A percentile compares a stretch with the other conserved stretches of the same genome.
These are phyloP conservation scores for Penicillium vulpinum DNA, from an alignment of 2,329 filamentous ascomycete genomes.

Conservation along the genomic window DNA sequence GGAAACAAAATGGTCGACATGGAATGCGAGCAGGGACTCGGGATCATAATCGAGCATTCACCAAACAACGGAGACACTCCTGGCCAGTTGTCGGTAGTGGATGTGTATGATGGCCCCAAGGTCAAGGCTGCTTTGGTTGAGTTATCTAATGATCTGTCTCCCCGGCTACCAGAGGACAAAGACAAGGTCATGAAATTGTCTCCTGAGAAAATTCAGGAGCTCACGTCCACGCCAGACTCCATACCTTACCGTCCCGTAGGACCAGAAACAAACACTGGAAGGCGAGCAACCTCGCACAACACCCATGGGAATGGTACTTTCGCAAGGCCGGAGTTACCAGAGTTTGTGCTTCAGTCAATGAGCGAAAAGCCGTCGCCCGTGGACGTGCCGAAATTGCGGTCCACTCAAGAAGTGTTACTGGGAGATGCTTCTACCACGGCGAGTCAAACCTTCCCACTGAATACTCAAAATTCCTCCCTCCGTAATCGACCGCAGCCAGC, in stretches of 20 bases:
- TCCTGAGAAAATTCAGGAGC: conserved; percentile 55
- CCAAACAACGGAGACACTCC: conserved; percentile 9
- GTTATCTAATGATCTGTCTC: conserved; percentile 27
- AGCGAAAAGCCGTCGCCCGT: conserved; percentile 30
- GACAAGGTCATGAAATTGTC: conserved; percentile 54
- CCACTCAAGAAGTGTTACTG: conserved; percentile 26
- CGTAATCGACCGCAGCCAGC: conserved; percentile 34
- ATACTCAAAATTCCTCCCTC: conserved; percentile 20
- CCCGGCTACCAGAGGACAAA: conserved; percentile 27
- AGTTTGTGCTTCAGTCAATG: conserved; percentile 22
- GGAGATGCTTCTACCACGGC: conserved; percentile 28
- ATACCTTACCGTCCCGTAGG: conserved; percentile 50
- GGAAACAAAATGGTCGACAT: background rate
- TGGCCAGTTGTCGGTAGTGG: conserved; percentile 27
- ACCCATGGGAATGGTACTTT: conserved; percentile 4
- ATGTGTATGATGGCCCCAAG: conserved; percentile 33
- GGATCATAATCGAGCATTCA: conserved; percentile 20
- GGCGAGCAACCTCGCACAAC: conserved; percentile 26
- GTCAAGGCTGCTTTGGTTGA: conserved; percentile 25
- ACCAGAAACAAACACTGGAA: conserved; percentile 21
- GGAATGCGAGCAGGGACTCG: conserved; percentile 19
- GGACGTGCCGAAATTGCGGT: conserved; percentile 23
- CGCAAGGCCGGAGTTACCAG: conserved; percentile 13
- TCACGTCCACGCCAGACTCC: conserved; percentile 56
- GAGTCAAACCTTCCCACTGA: conserved; percentile 18